Evolutionary conservation across 306 rosid species (phyloP).

Genomic region (Malus sylvestris): DNA sequence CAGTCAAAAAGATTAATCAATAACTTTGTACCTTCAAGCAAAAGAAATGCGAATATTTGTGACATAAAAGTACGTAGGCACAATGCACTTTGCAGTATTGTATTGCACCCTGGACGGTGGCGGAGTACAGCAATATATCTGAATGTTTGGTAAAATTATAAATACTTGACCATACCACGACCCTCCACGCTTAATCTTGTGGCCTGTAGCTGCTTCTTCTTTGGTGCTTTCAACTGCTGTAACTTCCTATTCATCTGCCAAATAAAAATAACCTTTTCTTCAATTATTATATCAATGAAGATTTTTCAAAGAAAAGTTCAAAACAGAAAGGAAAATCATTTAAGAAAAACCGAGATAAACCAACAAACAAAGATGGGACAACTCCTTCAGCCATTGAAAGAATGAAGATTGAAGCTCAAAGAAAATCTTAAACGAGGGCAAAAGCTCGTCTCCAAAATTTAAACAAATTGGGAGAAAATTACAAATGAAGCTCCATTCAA

Average conservation of each 20-base stretch:
- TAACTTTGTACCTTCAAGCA: neutral
- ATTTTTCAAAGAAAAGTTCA: neutral
- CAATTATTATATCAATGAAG: neutral
- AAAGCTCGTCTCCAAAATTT: neutral
- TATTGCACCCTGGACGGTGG: neutral
- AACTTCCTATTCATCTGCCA: constrained; percentile 92
- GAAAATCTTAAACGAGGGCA: neutral
- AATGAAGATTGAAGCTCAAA: neutral
- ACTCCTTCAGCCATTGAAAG: neutral
- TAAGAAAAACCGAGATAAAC: neutral
- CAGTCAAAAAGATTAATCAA: neutral
- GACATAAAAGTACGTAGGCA: neutral
- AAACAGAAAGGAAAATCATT: neutral
- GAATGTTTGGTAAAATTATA: constrained; percentile 18
- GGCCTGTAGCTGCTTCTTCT: constrained; percentile 93
- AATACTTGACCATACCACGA: constrained; percentile 88
- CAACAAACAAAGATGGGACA: neutral
- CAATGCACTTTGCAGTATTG: neutral
- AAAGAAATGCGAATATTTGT: neutral
- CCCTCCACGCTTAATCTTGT: constrained; percentile 94
- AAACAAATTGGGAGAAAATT: neutral
- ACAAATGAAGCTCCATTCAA: neutral
- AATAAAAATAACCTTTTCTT: neutral
- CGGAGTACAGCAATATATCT: neutral
- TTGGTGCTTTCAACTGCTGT: constrained; percentile 94